Conservation (phyloP, 805 yeast species). For the Zygosaccharomyces siamensis region DNA sequence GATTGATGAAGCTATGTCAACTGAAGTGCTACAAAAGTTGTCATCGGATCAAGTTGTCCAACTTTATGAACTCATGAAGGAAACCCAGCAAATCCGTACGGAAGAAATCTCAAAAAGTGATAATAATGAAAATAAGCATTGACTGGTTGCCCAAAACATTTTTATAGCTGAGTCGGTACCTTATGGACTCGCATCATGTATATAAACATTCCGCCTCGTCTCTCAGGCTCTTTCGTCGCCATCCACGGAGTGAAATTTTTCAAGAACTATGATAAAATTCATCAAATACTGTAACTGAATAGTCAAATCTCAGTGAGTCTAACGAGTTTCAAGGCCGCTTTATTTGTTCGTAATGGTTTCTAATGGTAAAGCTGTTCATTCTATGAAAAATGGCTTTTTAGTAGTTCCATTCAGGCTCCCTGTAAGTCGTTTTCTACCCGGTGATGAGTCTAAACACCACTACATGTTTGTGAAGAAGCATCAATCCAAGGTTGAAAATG, state of each 20-base stretch:
- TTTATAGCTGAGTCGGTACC: background rate
- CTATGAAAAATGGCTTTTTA: conserved; percentile 36
- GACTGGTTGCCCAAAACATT: background rate
- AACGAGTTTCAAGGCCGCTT: background rate
- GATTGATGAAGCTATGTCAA: conserved; percentile 58
- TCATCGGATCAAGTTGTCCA: conserved; percentile 88
- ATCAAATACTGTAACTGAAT: background rate
- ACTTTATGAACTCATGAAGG: conserved; percentile 73
- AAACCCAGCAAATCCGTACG: conserved; percentile 41
- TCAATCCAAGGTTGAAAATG: conserved; percentile 40
- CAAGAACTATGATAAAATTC: background rate
- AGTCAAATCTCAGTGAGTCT: background rate
- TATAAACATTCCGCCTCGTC: background rate
- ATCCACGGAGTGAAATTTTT: conserved; percentile 5
- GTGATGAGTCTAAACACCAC: conserved; percentile 37
- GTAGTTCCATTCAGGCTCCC: conserved; percentile 34
- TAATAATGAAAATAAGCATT: background rate
- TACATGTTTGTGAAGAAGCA: conserved; percentile 67
- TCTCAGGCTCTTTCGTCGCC: background rate
- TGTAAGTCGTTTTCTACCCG: conserved; percentile 13
- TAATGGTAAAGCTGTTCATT: conserved; percentile 9
- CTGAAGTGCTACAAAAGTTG: conserved; percentile 70
- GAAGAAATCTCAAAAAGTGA: conserved; percentile 1
- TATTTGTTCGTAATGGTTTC: conserved; percentile 2
- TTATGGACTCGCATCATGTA: background rate